Evolutionary conservation across 2,329 filamentous ascomycete genomes (phyloP).

Genomic region (Verticillium nonalfalfae): DNA sequence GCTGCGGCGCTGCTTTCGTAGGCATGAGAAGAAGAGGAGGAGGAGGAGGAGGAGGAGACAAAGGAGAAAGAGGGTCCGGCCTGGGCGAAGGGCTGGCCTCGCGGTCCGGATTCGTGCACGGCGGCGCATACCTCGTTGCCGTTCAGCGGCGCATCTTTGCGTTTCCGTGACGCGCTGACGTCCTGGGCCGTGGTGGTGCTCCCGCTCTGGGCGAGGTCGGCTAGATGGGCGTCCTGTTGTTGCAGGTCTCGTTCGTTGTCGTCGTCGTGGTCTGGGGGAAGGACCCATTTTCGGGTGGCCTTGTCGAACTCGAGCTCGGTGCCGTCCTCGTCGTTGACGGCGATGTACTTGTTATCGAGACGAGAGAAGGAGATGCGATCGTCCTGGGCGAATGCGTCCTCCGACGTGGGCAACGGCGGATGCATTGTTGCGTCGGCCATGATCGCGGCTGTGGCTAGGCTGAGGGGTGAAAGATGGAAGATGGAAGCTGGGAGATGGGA

Average conservation of each 20-base stretch:
- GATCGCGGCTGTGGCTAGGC: not conserved
- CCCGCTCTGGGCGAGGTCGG: conserved; percentile 15
- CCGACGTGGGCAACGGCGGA: conserved; percentile 48
- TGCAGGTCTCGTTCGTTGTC: conserved; percentile 22
- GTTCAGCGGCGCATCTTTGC: conserved; percentile 31
- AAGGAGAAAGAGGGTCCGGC: not conserved
- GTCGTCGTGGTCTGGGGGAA: conserved; percentile 43
- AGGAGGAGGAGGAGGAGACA: not conserved
- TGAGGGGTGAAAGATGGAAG: not conserved
- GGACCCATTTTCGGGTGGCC: conserved; percentile 67
- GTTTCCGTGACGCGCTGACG: conserved; percentile 27
- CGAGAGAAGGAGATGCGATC: conserved; percentile 83
- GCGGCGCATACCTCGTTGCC: conserved; percentile 36
- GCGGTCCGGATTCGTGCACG: not conserved
- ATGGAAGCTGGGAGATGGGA: not conserved
- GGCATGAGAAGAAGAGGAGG: not conserved
- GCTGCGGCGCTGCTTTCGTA: not conserved
- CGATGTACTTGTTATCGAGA: conserved; percentile 72
- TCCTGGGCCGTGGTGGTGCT: conserved; percentile 12
- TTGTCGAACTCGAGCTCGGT: conserved; percentile 79
- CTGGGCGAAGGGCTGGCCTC: not conserved
- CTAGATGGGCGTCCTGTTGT: conserved; percentile 20
- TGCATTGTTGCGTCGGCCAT: conserved; percentile 23
- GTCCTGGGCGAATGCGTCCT: conserved; percentile 67
- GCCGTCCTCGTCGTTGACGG: conserved; percentile 72